Evolutionary conservation across 1,284 basidiomycete genomes (phyloP).

Genomic region (Apiotrichum porosum): DNA sequence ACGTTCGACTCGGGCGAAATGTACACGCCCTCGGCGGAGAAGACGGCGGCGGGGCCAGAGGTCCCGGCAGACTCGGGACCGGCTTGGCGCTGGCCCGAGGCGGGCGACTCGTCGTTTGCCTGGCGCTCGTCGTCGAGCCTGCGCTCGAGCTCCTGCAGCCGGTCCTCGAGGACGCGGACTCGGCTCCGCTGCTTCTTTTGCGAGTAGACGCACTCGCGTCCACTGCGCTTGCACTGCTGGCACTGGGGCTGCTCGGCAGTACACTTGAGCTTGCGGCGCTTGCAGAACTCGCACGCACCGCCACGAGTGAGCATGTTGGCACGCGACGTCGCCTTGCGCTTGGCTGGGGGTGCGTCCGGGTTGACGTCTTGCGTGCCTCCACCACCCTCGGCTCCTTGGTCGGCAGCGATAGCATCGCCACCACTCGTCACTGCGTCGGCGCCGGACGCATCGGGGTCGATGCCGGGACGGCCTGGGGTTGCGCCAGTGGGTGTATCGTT

Average conservation of each 20-base stretch:
- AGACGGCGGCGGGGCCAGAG: no score
- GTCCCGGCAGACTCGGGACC: no score
- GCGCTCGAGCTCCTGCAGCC: conserved; percentile 41
- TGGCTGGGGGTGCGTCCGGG: conserved; percentile 7
- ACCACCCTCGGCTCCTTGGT: not conserved
- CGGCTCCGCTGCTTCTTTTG: conserved; percentile 45
- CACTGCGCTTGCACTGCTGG: conserved; percentile 33
- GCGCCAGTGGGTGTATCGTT: no score
- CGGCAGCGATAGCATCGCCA: not conserved
- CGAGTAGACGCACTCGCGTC: conserved; percentile 41
- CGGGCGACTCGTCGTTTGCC: not conserved
- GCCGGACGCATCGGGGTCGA: no score
- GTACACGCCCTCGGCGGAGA: not conserved
- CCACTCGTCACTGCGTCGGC: no score
- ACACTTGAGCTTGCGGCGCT: conserved; percentile 47
- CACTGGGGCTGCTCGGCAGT: conserved; percentile 43
- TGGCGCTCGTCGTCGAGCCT: conserved; percentile 15
- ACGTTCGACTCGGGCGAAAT: not conserved
- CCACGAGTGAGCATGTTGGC: conserved; percentile 45
- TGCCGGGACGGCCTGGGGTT: no score
- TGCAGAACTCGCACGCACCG: conserved; percentile 49
- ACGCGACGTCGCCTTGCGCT: conserved; percentile 38
- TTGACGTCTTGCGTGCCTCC: not conserved
- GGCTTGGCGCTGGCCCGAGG: not conserved
- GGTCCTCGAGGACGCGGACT: conserved; percentile 42